Conservation (phyloP, 192 early-diverging fungal genomes). For the Spizellomyces punctatus region DNA sequence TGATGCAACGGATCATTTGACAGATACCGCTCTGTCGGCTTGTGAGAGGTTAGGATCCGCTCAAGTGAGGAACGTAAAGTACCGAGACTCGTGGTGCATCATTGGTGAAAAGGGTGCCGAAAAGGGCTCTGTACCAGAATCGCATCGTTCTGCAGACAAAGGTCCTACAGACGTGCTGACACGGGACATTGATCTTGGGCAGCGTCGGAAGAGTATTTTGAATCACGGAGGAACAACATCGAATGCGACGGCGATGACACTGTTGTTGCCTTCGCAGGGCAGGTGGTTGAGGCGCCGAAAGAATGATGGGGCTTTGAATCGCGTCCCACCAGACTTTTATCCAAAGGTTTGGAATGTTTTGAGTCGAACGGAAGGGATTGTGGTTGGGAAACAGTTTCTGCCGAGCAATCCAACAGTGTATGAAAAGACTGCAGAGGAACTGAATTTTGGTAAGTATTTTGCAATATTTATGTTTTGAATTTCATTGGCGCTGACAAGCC, state of each 20-base stretch:
- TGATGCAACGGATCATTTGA: conserved; percentile 72
- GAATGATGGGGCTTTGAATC: conserved; percentile 84
- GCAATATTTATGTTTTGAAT: not conserved
- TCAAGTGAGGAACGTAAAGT: conserved; percentile 56
- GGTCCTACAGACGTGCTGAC: conserved; percentile 61
- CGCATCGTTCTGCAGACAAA: conserved; percentile 48
- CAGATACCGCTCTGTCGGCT: conserved; percentile 56
- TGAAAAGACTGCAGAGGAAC: conserved; percentile 82
- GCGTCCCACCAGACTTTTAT: conserved; percentile 79
- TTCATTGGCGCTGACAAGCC: not conserved
- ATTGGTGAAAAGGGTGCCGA: conserved; percentile 76
- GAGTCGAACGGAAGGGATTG: conserved; percentile 59
- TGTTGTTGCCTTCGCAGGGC: conserved; percentile 53
- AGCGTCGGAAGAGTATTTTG: conserved; percentile 49
- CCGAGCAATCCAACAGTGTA: conserved; percentile 75
- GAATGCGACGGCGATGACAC: conserved; percentile 2
- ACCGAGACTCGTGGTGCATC: conserved; percentile 83
- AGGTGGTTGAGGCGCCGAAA: conserved; percentile 74
- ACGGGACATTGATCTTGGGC: conserved; percentile 50
- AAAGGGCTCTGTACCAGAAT: conserved; percentile 54
- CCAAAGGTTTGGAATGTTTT: conserved; percentile 76
- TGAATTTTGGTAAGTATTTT: conserved; percentile 70
- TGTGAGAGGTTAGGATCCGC: conserved; percentile 65
- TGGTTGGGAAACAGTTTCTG: conserved; percentile 61
- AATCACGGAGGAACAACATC: conserved; percentile 13